Evolutionary conservation across 129 eudicot species (phyloP).

Genomic region (Helianthus tuberosus): DNA sequence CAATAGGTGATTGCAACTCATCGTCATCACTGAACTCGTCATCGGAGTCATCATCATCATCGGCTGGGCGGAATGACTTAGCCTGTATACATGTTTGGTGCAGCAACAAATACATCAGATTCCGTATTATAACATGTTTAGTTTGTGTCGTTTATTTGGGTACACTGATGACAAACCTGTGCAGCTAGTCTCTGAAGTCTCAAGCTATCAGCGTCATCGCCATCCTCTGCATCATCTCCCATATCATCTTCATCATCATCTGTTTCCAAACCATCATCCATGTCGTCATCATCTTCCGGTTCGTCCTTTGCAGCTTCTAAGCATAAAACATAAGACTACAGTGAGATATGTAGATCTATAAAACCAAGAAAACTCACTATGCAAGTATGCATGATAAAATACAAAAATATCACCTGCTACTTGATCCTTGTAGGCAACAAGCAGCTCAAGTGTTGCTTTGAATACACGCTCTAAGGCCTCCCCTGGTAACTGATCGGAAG

Average conservation of each 20-base stretch:
- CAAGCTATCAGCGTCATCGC: constrained; percentile 73
- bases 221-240: constrained; percentile 90
- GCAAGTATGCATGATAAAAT: background rate
- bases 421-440: constrained; percentile 94
- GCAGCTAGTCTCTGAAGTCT: constrained; percentile 82
- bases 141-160: constrained; percentile 9
- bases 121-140: background rate
- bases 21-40: constrained; percentile 94
- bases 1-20: constrained; percentile 89
- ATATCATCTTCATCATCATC: constrained; percentile 92
- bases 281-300: constrained; percentile 69
- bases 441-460: constrained; percentile 88
- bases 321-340: background rate
- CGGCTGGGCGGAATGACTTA: constrained; percentile 63
- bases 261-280: constrained; percentile 71
- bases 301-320: constrained; percentile 75
- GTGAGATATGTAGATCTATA: constrained; percentile 10
- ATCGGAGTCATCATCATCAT: constrained; percentile 72
- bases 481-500: constrained; percentile 82
- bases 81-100: constrained; percentile 55
- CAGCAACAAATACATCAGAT: constrained; percentile 16
- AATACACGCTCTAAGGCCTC: constrained; percentile 95
- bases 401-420: constrained; percentile 60
- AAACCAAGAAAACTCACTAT: background rate
- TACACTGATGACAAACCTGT: constrained; percentile 49